phyloP scores from a whole-genome alignment of 2,329 filamentous ascomycete species.

The Fusarium decemcellulare region DNA sequence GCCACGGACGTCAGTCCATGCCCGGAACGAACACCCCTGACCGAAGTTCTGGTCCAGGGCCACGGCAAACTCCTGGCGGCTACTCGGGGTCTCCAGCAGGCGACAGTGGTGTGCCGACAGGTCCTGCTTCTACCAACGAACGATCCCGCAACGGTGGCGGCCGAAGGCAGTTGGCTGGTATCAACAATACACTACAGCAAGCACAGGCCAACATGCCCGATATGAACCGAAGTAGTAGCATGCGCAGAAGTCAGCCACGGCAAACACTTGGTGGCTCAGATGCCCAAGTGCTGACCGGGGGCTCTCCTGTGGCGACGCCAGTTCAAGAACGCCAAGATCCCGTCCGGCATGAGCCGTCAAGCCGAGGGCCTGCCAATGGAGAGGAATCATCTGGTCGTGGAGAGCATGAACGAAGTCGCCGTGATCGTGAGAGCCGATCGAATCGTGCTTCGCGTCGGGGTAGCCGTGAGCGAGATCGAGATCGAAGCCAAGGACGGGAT shows the following conservation, averaged over 20 bases:
- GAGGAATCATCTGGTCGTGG: conserved; percentile 49
- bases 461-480: conserved; percentile 66
- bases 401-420: conserved; percentile 60
- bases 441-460: conserved; percentile 60
- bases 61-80: conserved; percentile 43
- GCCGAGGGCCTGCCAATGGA: conserved; percentile 52
- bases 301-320: conserved; percentile 65
- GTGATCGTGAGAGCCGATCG: conserved; percentile 59
- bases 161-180: conserved; percentile 69
- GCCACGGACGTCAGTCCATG: conserved; percentile 50
- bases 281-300: conserved; percentile 69
- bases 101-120: conserved; percentile 52
- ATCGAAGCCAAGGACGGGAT: conserved; percentile 63
- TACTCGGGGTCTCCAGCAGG: conserved; percentile 41
- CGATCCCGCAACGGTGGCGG: conserved; percentile 56
- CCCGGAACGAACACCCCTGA: conserved; percentile 51
- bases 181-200: conserved; percentile 71
- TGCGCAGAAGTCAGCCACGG: conserved; percentile 53
- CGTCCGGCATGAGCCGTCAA: conserved; percentile 54
- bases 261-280: conserved; percentile 67
- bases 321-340: conserved; percentile 64
- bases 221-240: conserved; percentile 52
- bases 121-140: conserved; percentile 54
- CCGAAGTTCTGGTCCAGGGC: conserved; percentile 41
- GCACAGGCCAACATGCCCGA: conserved; percentile 61